phyloP scores from a whole-genome alignment of 208 protist species.

The Leishmania gerbilli region DNA sequence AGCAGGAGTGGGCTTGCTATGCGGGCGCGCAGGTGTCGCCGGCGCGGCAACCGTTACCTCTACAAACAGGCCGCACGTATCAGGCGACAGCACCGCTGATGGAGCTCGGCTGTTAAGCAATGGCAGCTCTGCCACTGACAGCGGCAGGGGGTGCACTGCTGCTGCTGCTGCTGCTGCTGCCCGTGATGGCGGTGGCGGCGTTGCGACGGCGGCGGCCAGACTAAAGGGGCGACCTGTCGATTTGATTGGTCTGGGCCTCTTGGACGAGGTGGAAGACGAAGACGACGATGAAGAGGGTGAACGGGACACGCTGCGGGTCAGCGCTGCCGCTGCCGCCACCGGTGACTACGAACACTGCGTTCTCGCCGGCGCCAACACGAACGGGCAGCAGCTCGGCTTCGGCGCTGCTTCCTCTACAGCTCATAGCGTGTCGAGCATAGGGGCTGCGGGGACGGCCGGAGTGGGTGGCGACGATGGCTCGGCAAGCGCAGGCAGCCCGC shows the following conservation, averaged over 20 bases:
- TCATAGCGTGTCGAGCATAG: neutral
- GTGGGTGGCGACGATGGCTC: neutral
- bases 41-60: neutral
- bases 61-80: neutral
- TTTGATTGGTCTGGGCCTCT: constrained; percentile 26
- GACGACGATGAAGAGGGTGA: constrained; percentile 33
- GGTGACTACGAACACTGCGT: neutral
- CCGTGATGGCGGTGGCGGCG: neutral
- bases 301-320: neutral
- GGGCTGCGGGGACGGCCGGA: neutral
- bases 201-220: neutral
- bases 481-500: neutral
- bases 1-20: neutral
- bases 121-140: constrained; percentile 2
- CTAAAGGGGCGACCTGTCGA: constrained; percentile 3
- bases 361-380: neutral
- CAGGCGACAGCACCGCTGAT: neutral
- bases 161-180: neutral
- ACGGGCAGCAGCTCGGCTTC: neutral
- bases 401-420: neutral
- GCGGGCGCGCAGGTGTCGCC: neutral
- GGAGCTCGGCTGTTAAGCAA: neutral
- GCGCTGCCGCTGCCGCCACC: neutral
- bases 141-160: neutral
- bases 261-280: constrained; percentile 34